Conservation (phyloP, 306 rosid genomes). For the Inga laurina region DNA sequence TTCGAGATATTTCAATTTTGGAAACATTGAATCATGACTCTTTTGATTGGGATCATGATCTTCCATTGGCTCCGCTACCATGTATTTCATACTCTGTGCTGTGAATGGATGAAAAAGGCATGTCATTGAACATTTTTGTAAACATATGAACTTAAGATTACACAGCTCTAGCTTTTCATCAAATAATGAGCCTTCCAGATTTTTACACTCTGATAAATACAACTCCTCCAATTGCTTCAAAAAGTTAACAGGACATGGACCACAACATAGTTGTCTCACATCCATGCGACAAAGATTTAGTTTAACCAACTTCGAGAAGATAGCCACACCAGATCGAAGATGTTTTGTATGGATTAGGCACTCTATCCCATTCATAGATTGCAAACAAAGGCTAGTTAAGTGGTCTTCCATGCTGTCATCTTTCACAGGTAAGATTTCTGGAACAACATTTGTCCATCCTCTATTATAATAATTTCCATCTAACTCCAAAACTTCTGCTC, state of each 20-base stretch:
- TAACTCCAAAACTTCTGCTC: not conserved
- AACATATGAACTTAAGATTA: not conserved
- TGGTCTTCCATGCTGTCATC: not conserved
- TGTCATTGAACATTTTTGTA: not conserved
- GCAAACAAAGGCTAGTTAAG: not conserved
- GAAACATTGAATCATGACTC: not conserved
- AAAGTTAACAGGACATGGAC: not conserved
- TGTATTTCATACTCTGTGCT: constrained; percentile 10
- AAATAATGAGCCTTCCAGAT: not conserved
- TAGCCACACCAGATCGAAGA: not conserved
- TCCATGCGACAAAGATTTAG: fast-evolving
- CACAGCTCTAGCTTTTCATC: not conserved
- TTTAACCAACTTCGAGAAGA: constrained; percentile 14
- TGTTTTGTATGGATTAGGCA: not conserved
- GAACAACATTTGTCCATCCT: constrained; percentile 29
- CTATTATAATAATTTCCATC: not conserved
- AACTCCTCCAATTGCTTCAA: not conserved
- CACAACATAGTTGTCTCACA: not conserved
- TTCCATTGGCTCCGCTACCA: not conserved
- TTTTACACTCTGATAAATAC: fast-evolving
- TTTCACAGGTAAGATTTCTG: constrained; percentile 5
- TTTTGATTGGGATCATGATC: not conserved
- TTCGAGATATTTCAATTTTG: constrained; percentile 9
- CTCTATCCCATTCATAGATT: not conserved
- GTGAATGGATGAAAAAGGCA: not conserved